Percentiles rank a stretch among this genome's conserved stretches.
These are phyloP conservation scores for Penicillium sumatraense DNA, from an alignment of 2,329 filamentous ascomycete species.

Conservation along the genomic window DNA sequence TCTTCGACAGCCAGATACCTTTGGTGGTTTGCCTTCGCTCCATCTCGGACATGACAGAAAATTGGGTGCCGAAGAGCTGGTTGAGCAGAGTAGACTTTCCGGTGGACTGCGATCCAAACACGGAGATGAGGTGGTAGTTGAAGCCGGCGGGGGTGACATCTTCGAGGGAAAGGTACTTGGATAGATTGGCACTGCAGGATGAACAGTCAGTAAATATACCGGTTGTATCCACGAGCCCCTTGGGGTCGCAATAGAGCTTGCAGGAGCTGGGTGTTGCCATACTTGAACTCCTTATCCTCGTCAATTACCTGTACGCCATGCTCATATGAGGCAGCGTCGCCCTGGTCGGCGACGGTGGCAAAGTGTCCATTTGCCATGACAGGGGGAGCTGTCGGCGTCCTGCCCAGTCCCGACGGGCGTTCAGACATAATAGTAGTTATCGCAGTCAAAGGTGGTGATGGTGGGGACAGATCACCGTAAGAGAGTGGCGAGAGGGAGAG, in stretches of 20 bases:
- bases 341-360: conserved; percentile 45
- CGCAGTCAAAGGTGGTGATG: conserved; percentile 7
- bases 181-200: conserved; percentile 68
- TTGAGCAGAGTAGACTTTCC: conserved; percentile 98
- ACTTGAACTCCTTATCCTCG: conserved; percentile 97
- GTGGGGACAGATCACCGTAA: conserved; percentile 23
- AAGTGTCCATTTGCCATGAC: conserved; percentile 53
- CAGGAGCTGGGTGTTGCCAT: conserved; percentile 41
- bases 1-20: conserved; percentile 99
- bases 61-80: conserved; percentile 91
- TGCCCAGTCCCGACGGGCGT: conserved; percentile 30
- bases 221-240: conserved; percentile 3
- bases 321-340: conserved; percentile 63
- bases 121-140: conserved; percentile 98
- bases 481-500: conserved; percentile 19
- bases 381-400: conserved; percentile 38
- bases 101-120: conserved; percentile 98
- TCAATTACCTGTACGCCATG: conserved; percentile 98
- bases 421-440: conserved; percentile 26
- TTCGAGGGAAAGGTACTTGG: conserved; percentile 78
- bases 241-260: not conserved
- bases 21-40: conserved; percentile 97
- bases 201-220: conserved; percentile 18
- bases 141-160: conserved; percentile 87
- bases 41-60: conserved; percentile 96